A percentile compares a stretch with the other conserved stretches of the same genome.
These are phyloP conservation scores for Leishmania tropica DNA, from an alignment of 208 protist species.

Conservation along the genomic window DNA sequence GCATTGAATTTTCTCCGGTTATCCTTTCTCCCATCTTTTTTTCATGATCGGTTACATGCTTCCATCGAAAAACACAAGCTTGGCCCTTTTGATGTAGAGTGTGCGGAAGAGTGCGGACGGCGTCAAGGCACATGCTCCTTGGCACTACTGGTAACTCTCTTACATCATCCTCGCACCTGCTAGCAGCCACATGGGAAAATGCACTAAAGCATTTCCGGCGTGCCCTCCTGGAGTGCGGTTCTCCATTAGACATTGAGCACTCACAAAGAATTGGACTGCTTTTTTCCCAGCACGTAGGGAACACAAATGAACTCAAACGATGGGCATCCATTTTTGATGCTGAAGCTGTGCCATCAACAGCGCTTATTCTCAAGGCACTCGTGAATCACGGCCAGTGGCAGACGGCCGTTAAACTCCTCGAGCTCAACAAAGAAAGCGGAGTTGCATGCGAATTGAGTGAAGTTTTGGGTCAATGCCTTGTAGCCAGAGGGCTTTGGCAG, in stretches of 20 bases:
- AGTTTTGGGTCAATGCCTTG: conserved; percentile 42
- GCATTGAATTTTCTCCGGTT: background rate
- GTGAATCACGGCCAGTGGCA: conserved; percentile 63
- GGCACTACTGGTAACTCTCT: conserved; percentile 13
- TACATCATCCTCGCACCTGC: conserved; percentile 29
- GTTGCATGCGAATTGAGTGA: conserved; percentile 28
- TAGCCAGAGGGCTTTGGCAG: conserved; percentile 36
- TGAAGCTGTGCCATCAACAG: conserved; percentile 53
- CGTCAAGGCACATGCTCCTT: conserved; percentile 14
- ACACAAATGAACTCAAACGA: conserved; percentile 37
- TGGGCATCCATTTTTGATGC: conserved; percentile 66
- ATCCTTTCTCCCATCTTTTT: background rate
- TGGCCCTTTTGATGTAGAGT: background rate
- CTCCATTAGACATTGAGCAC: conserved; percentile 57
- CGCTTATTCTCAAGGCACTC: conserved; percentile 68
- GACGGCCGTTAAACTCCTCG: conserved; percentile 49
- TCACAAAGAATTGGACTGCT: conserved; percentile 59
- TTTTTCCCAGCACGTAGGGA: conserved; percentile 47
- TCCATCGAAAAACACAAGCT: background rate
- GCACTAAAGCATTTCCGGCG: conserved; percentile 58
- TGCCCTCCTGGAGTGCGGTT: conserved; percentile 64
- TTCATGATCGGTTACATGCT: background rate
- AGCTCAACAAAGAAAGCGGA: conserved; percentile 38
- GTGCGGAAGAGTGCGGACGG: background rate
- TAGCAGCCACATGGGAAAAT: conserved; percentile 50